A percentile compares a stretch with the other conserved stretches of the same genome.
phyloP scores from a whole-genome alignment of 1,139 yeast genomes.

The Pichia sp. region DNA sequence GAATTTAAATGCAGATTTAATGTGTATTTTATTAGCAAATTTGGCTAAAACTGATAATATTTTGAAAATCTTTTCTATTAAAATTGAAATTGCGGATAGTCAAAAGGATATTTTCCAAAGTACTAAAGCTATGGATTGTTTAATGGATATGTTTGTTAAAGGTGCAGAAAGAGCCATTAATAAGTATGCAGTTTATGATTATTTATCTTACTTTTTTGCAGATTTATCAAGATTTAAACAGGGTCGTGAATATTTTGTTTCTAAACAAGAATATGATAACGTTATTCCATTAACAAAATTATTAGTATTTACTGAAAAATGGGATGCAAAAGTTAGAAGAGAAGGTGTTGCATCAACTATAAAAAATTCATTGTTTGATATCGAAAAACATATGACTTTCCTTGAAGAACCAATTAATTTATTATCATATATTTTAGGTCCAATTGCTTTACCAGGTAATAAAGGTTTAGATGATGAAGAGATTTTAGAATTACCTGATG shows the following conservation, averaged over 20 bases:
- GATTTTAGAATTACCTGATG: slow-evolving; percentile 82
- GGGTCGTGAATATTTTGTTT: slow-evolving; percentile 74
- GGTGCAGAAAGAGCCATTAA: slow-evolving; percentile 71
- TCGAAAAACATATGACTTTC: slow-evolving; percentile 57
- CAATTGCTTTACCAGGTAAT: slow-evolving; percentile 64
- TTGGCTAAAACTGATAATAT: slow-evolving; percentile 73
- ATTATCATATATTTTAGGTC: slow-evolving; percentile 74
- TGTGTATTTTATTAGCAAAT: slow-evolving; percentile 79
- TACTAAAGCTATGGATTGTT: slow-evolving; percentile 62
- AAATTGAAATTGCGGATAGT: slow-evolving; percentile 31
- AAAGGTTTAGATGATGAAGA: slow-evolving; percentile 81
- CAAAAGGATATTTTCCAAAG: slow-evolving; percentile 47
- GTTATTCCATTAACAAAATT: slow-evolving; percentile 77
- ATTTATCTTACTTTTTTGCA: slow-evolving; percentile 82
- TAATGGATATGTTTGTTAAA: slow-evolving; percentile 86
- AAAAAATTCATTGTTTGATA: slow-evolving; percentile 82
- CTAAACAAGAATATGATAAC: slow-evolving; percentile 63
- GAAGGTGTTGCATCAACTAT: slow-evolving; percentile 92
- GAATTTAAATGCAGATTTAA: slow-evolving; percentile 70
- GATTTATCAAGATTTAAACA: slow-evolving; percentile 70
- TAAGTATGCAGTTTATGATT: slow-evolving; percentile 70
- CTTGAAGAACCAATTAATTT: slow-evolving; percentile 62
- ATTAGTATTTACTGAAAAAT: slow-evolving; percentile 76
- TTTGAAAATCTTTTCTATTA: slow-evolving; percentile 44
- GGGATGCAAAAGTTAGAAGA: slow-evolving; percentile 72